Evolutionary conservation across 108 stramenopile species (phyloP).

Genomic region (Mediolabrus comicus): DNA sequence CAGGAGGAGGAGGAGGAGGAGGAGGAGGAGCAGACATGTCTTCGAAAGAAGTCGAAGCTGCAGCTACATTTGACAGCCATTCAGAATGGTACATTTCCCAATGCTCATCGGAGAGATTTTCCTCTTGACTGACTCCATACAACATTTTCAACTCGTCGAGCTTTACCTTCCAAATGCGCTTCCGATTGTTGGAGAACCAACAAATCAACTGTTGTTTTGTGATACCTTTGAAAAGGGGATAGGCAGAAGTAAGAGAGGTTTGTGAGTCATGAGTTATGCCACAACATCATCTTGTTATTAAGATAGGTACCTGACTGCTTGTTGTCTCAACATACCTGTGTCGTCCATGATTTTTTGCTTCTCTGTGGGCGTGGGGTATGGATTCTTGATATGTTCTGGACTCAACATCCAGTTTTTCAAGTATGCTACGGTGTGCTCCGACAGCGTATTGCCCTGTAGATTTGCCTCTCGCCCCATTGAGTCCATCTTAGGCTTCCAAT

Average conservation of each 20-base stretch:
- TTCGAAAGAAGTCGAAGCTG: background rate
- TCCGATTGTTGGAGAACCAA: constrained; percentile 1
- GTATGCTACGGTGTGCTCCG: constrained; percentile 16
- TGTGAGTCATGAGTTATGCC: too few species aligned
- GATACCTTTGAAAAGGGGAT: too few species aligned
- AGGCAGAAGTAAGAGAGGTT: too few species aligned
- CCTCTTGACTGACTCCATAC: background rate
- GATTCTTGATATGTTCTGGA: constrained; percentile 20
- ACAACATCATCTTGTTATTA: too few species aligned
- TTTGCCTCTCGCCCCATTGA: background rate
- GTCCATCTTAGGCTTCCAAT: background rate
- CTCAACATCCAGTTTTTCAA: constrained; percentile 25
- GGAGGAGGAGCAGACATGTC: background rate
- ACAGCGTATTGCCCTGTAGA: constrained; percentile 1
- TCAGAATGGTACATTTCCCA: background rate
- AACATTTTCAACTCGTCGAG: background rate
- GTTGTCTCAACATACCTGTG: too few species aligned
- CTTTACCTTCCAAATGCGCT: background rate
- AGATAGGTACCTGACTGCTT: too few species aligned
- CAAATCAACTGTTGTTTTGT: background rate
- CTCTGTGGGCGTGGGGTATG: constrained; percentile 19
- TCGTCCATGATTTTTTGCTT: constrained; percentile 15
- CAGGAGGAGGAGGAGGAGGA: too few species aligned
- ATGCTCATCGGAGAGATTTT: background rate
- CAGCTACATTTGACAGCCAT: background rate